Conservation (phyloP, 345 rosid genomes). For the Eutrema yunnanense region DNA sequence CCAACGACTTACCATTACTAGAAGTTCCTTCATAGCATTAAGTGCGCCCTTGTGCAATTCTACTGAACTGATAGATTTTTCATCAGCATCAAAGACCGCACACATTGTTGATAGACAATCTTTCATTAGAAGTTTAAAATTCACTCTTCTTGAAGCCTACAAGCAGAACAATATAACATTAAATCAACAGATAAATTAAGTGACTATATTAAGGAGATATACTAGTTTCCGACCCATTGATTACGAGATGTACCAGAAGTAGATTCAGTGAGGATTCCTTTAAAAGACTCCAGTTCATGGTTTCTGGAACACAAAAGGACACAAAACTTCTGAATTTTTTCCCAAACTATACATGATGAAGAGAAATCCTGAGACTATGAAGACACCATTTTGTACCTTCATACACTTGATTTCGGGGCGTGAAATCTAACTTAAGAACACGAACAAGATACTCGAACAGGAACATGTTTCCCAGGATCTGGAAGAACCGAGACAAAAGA, state of each 20-base stretch:
- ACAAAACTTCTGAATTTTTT: background rate
- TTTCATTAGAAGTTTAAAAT: slow-evolving; percentile 56
- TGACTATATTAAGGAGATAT: background rate
- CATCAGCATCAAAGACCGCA: slow-evolving; percentile 33
- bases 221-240: background rate
- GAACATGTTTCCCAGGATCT: slow-evolving; percentile 60
- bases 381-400: slow-evolving; percentile 35
- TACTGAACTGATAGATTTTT: slow-evolving; percentile 36
- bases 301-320: slow-evolving; percentile 44
- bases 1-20: slow-evolving; percentile 42
- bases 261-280: slow-evolving; percentile 62
- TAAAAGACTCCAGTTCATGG: slow-evolving; percentile 59
- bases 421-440: slow-evolving; percentile 62
- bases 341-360: background rate
- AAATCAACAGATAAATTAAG: background rate
- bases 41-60: slow-evolving; percentile 46
- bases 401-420: slow-evolving; percentile 40
- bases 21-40: slow-evolving; percentile 51
- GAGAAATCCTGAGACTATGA: background rate
- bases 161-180: background rate
- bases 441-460: slow-evolving; percentile 67
- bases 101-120: slow-evolving; percentile 56
- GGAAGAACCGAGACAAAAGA: slow-evolving; percentile 26
- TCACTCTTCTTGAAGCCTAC: slow-evolving; percentile 74
- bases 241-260: slow-evolving; percentile 53